Conservation (phyloP, 169 alveolate species). For the Amoebophrya sp. region DNA sequence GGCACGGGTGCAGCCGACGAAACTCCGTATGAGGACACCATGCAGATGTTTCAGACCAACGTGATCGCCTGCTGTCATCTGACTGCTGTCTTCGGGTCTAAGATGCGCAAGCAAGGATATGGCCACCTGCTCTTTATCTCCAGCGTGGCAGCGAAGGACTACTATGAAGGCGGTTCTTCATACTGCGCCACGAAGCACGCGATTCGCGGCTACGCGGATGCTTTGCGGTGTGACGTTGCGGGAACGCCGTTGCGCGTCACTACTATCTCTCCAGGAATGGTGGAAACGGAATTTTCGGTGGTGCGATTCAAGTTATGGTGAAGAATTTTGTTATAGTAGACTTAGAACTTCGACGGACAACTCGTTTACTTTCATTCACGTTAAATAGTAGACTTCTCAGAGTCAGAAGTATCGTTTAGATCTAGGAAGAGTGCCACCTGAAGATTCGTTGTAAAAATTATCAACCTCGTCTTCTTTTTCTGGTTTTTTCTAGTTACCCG, state of each 20-base stretch:
- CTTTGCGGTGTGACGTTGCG: neutral
- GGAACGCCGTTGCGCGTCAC: neutral
- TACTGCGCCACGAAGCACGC: slow-evolving; percentile 10
- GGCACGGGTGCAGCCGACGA: neutral
- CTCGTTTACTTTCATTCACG: no score
- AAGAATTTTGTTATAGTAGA: no score
- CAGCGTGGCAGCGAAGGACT: neutral
- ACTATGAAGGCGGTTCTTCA: neutral
- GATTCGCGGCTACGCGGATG: neutral
- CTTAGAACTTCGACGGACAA: no score
- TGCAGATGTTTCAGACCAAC: neutral
- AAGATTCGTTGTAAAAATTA: no score
- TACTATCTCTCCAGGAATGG: neutral
- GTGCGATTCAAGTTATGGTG: slow-evolving; percentile 23
- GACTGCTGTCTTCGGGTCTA: neutral
- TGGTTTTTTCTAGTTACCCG: no score
- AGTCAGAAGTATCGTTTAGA: no score
- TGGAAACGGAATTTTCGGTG: neutral
- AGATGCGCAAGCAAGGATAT: neutral
- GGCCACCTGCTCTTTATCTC: neutral
- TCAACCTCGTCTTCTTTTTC: no score
- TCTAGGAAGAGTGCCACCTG: no score
- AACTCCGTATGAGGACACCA: neutral
- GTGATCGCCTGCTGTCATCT: neutral
- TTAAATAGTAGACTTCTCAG: no score